Percentiles rank a stretch among this genome's conserved stretches.
Evolutionary conservation across 1,284 basidiomycete genomes (phyloP).

Genomic region (Ceratobasidium sp.): DNA sequence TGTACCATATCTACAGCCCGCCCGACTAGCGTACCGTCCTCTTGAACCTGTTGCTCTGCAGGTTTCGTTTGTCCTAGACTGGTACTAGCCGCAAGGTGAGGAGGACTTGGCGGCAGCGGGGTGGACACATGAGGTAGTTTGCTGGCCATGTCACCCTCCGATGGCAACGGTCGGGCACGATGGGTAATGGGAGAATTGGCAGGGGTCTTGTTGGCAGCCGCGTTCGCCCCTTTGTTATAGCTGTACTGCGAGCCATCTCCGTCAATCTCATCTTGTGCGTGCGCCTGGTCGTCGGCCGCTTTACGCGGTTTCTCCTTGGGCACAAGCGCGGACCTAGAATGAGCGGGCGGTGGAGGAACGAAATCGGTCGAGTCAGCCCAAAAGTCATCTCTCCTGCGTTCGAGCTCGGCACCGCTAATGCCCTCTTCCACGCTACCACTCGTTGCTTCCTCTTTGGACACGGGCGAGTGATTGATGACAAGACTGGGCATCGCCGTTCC

Average conservation of each 20-base stretch:
- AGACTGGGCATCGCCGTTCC: conserved; percentile 25
- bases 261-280: conserved; percentile 35
- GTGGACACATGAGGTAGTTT: conserved; percentile 21
- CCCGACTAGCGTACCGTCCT: conserved; percentile 30
- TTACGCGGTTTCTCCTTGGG: conserved; percentile 11
- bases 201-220: conserved; percentile 28
- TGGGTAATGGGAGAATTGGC: conserved; percentile 19
- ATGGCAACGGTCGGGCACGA: conserved; percentile 20
- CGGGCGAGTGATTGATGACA: conserved; percentile 29
- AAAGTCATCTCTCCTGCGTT: conserved; percentile 28
- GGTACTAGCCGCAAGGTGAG: background rate
- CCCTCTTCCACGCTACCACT: conserved; percentile 19
- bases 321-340: background rate
- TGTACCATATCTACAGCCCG: conserved; percentile 38
- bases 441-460: conserved; percentile 12
- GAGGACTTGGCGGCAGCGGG: conserved; percentile 12
- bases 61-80: conserved; percentile 10
- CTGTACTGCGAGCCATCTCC: conserved; percentile 23
- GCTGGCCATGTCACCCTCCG: conserved; percentile 27
- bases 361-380: conserved; percentile 34
- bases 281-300: conserved; percentile 28
- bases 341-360: background rate
- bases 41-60: background rate
- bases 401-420: conserved; percentile 20
- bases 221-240: conserved; percentile 20